Base-by-base conservation (phyloP, 2,329 filamentous ascomycete genomes). In the Corinectria fuckeliana region DNA sequence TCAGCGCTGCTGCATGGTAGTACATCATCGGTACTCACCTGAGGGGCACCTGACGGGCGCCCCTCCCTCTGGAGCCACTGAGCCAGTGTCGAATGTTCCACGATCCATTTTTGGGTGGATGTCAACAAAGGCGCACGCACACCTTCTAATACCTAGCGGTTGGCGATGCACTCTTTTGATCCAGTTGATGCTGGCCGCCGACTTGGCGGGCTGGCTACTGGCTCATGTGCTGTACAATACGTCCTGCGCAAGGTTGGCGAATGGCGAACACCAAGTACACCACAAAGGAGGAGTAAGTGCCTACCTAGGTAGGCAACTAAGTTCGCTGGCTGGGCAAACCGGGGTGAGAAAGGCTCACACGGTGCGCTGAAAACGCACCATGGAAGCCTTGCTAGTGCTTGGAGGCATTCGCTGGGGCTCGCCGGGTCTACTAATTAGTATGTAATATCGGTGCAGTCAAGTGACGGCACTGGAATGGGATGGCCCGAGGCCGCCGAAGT, bases 391-490 rank as follows among this genome's bases (percentile, higher is more conserved):
- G 56, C 18, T 34, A 32, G 50, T 51, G 39, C 50, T 52, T 63
- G 49, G 53, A 56, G 56, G 44, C 30, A 32, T 13, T 38, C n/a
- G 13, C 36, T 50, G 49, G 55, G 34, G 48, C 57, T 53, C 21
- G 56, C 60, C 34, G 48, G 58, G 41, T 49, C 54, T 50, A n/a
- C n/a, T n/a, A n/a, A n/a, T n/a, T n/a, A n/a, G n/a, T n/a, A n/a
- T n/a, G n/a, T n/a, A 48, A 63, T 60, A 61, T 63, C 50, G 56
- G 61, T 61, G 56, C 60, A 59, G 68, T 70, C 68, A 70, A 67
- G 65, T 69, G 68, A 70, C 58, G 38, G 44, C 53, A 51, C 56
- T 69, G 67, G 68, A 70, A 70, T 61, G 59, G 45, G 16, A 47
- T 63, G 60, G 49, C 49, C 64, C 60, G 64, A 69, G 56, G 62